Conservation (phyloP, 2,329 filamentous ascomycete species). For the Neonectria ditissima region DNA sequence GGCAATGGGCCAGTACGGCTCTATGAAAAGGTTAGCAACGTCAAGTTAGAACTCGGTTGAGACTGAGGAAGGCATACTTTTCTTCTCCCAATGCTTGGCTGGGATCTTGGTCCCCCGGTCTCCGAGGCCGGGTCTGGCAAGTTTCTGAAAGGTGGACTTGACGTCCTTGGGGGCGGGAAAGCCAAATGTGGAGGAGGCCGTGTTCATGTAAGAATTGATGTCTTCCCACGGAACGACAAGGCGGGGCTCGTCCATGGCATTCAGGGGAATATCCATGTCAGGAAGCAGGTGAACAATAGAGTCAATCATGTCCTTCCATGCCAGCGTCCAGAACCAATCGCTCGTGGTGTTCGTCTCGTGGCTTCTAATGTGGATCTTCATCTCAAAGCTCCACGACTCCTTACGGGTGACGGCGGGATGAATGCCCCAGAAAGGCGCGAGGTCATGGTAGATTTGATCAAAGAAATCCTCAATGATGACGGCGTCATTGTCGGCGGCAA, state of each 20-base stretch:
- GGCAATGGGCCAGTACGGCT: slow-evolving; percentile 68
- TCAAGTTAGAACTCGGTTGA: not conserved
- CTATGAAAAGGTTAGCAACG: slow-evolving; percentile 46
- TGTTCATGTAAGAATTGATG: slow-evolving; percentile 64
- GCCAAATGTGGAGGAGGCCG: slow-evolving; percentile 61
- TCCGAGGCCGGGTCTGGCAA: slow-evolving; percentile 54
- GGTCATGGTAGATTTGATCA: slow-evolving; percentile 72
- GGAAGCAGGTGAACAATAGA: slow-evolving; percentile 68
- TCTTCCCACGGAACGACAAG: slow-evolving; percentile 73
- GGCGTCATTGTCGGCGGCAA: slow-evolving; percentile 63
- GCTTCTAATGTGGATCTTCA: slow-evolving; percentile 70
- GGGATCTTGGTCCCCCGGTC: slow-evolving; percentile 51
- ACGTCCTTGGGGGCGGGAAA: slow-evolving; percentile 60
- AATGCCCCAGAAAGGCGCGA: slow-evolving; percentile 69
- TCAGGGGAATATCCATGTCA: slow-evolving; percentile 76
- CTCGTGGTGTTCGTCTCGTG: slow-evolving; percentile 63
- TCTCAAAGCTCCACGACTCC: slow-evolving; percentile 67
- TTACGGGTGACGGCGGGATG: slow-evolving; percentile 61
- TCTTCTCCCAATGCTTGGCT: slow-evolving; percentile 63
- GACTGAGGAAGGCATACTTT: slow-evolving; percentile 52
- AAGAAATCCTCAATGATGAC: slow-evolving; percentile 73
- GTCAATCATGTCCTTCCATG: slow-evolving; percentile 66
- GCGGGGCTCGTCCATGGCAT: slow-evolving; percentile 75
- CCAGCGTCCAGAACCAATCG: slow-evolving; percentile 69
- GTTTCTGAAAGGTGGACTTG: slow-evolving; percentile 56